Base-by-base conservation (phyloP, 345 rosid genomes). In the Microthlaspi erraticum region DNA sequence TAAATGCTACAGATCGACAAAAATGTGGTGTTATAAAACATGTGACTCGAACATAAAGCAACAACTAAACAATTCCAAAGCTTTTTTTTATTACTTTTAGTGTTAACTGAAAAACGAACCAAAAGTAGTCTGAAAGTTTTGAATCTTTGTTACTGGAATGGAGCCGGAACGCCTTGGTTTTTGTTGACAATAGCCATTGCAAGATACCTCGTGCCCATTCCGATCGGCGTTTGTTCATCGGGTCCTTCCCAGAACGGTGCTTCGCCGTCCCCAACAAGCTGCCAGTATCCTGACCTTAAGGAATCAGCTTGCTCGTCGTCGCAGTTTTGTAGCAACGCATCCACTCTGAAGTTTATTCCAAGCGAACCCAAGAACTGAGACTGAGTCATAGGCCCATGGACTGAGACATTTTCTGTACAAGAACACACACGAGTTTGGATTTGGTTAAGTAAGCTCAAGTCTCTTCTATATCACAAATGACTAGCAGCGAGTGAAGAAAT, bases 171-270 rank as follows among this genome's bases (percentile, higher is more conserved):
- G 31, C 95, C 96, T 68, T 83, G 95, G 72, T 81, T 87, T 76
- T 81, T 85, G 93, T 89, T 91, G 75, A 88, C 96, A 54, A 94
- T 91, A 53, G 93, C 83, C 90, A 85, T 86, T 66, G 87, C 99
- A 59, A 84, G 78, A 75, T 93, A 93, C 66, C 95, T 77, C n/a
- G 84, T 84, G 12, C 98, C 98, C 98, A 93, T 87, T 3, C 98
- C 98, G 5, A 89, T 86, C 1, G 95, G 96, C 5, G 70, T 82
- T 37, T 84, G 80, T 31, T 89, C 95, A 50, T 87, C 87, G 0
- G 91, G 89, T 63, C 96, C 97, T 66, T 93, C 96, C 98, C 97
- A 93, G 76, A 93, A 93, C 1, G 97, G 97, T 10, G 96, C 97
- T 81, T 89, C 93, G 2, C 99, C 97, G 9, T 94, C 99, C 2